Base-by-base conservation (phyloP, 768 basidiomycete genomes). In the Amanita brunnescens region DNA sequence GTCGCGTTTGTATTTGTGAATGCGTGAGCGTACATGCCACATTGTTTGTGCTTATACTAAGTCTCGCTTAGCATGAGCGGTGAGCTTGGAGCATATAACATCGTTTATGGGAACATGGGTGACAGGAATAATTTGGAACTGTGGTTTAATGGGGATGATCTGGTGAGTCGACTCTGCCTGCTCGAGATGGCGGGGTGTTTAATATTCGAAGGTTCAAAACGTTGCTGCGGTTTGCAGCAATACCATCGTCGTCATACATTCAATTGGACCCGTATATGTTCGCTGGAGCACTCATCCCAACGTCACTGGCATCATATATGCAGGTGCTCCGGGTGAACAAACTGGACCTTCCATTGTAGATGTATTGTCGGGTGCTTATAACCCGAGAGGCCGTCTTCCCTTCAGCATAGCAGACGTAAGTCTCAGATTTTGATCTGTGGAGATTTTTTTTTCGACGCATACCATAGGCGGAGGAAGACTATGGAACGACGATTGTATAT, bases 211-310 rank as follows among this genome's bases (percentile, higher is more conserved):
- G 83, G 54, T 73, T 62, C 58, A 74, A 51, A 64, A 71, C 0
- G 82, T 85, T 3, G 89, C 91, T 0, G 72, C 78, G 5, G 75
- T 79, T 0, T 83, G 82, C 65, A 77, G 70, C 55, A 90, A 90
- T 63, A 90, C 87, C 4, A 76, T 93, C 48, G 92, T 91, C 21
- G 78, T 94, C 13, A 69, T 87, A 1, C 83, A 91, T 64, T 80
- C 80, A 6, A 85, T 90, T 29, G 91, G 91, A 3, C 83, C 85
- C 0, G 76, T 87, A 2, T 61, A 78, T n/a, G 77, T 91, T 64
- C 61, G 73, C 6, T 92, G 89, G 88, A 81, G 81, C 23, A 73
- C 76, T 10, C 76, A 92, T 54, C 80, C 87, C 2, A 92, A 92
- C 54, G 76, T 83, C 57, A 81, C 81, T 5, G 81, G 71, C 2